Conservation (phyloP, 2,329 filamentous ascomycete genomes). For the Nothophoma quercina region DNA sequence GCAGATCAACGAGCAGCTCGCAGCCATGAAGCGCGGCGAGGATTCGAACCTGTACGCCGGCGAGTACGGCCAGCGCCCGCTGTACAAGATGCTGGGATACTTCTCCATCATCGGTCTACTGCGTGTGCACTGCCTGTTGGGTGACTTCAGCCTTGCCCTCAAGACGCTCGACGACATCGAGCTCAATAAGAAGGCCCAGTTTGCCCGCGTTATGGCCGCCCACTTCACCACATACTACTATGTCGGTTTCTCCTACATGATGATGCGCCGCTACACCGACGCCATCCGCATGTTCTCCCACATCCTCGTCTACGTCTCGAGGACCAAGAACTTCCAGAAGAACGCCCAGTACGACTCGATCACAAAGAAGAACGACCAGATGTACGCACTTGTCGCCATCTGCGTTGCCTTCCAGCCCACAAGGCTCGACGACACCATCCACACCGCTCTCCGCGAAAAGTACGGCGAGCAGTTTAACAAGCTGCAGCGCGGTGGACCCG, state of each 20-base stretch:
- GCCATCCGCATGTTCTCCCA: slow-evolving; percentile 99
- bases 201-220: slow-evolving; percentile 97
- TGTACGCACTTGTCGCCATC: slow-evolving; percentile 98
- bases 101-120: slow-evolving; percentile 98
- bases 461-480: slow-evolving; percentile 98
- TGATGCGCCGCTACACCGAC: slow-evolving; percentile 99
- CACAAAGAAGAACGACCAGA: slow-evolving; percentile 99
- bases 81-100: slow-evolving; percentile 98
- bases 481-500: slow-evolving; percentile 94
- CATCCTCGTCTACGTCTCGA: slow-evolving; percentile 97
- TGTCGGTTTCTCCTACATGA: slow-evolving; percentile 99
- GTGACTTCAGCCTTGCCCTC: slow-evolving; percentile 96
- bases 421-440: slow-evolving; percentile 96
- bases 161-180: slow-evolving; percentile 99
- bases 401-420: slow-evolving; percentile 98
- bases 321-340: slow-evolving; percentile 99
- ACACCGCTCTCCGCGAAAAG: slow-evolving; percentile 97
- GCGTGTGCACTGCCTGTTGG: slow-evolving; percentile 93
- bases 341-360: slow-evolving; percentile 98
- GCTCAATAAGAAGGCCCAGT: slow-evolving; percentile 99
- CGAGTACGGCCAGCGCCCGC: slow-evolving; percentile 90
- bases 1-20: slow-evolving; percentile 97
- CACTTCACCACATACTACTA: slow-evolving; percentile 99
- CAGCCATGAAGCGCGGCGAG: slow-evolving; percentile 92
- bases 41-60: slow-evolving; percentile 87